phyloP scores from a whole-genome alignment of 371 early-diverging fungal species.

The Coemansia linderi region DNA sequence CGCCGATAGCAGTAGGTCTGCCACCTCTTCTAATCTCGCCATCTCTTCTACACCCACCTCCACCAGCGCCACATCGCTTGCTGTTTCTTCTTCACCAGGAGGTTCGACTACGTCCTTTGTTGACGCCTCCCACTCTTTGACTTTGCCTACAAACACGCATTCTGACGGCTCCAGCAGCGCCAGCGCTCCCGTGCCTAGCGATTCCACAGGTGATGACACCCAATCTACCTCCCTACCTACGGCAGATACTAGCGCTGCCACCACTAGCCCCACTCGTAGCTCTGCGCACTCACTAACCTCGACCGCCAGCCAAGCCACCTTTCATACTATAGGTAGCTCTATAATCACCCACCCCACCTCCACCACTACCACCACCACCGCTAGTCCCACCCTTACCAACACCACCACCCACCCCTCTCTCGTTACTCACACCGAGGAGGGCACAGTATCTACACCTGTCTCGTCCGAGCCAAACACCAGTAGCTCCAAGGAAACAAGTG shows the following conservation, averaged over 20 bases:
- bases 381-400: background rate
- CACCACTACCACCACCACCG: background rate
- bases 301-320: background rate
- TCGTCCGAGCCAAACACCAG: conserved; percentile 2
- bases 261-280: background rate
- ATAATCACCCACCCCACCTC: background rate
- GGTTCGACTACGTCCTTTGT: background rate
- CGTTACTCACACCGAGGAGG: background rate
- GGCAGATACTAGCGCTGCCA: background rate
- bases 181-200: background rate
- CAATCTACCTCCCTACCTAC: background rate
- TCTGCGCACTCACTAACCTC: conserved; percentile 6
- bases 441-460: background rate
- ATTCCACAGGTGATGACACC: background rate
- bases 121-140: background rate
- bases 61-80: background rate
- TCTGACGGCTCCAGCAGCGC: background rate
- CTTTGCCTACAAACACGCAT: background rate
- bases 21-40: background rate
- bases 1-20: background rate
- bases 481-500: conserved; percentile 2
- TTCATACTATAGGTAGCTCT: conserved; percentile 5
- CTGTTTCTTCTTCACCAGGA: too few relatives aligned
- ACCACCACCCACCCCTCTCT: conserved; percentile 3
- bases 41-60: background rate